A percentile compares a stretch with the other conserved stretches of the same genome.
Conservation (phyloP, 441 rosid species). For the Daphne laureola region DNA sequence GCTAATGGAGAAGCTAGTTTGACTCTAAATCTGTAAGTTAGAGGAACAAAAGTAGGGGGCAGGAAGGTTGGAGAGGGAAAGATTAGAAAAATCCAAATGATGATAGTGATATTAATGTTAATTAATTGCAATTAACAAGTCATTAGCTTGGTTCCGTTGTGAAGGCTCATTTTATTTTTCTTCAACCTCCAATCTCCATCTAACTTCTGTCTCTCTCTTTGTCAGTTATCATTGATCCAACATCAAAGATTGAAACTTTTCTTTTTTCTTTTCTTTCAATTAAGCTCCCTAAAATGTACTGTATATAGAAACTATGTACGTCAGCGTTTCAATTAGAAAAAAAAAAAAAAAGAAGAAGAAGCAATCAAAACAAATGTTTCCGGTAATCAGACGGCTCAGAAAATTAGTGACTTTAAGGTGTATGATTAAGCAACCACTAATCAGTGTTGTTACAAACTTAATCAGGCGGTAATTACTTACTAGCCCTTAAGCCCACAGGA, state of each 20-base stretch:
- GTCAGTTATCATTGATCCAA: slow-evolving; percentile 39
- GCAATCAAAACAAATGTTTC: too few species aligned
- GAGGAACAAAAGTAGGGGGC: slow-evolving; percentile 21
- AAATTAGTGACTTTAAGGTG: too few species aligned
- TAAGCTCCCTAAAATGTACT: too few species aligned
- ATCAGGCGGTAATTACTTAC: too few species aligned
- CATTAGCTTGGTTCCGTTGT: slow-evolving; percentile 16
- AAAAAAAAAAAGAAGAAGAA: too few species aligned
- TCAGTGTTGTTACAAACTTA: too few species aligned
- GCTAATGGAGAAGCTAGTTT: slow-evolving; percentile 29
- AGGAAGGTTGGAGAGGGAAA: slow-evolving; percentile 22
- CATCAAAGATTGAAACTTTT: slow-evolving; percentile 20
- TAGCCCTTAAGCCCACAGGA: too few species aligned
- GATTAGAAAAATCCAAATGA: slow-evolving; percentile 28
- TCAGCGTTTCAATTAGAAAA: too few species aligned
- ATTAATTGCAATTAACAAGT: slow-evolving; percentile 16
- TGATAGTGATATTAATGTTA: slow-evolving; percentile 19
- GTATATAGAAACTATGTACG: too few species aligned
- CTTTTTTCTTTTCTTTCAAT: too few species aligned
- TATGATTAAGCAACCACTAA: too few species aligned
- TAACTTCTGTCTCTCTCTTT: slow-evolving; percentile 40
- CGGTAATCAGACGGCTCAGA: too few species aligned
- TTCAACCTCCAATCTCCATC: slow-evolving; percentile 25
- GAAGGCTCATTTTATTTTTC: slow-evolving; percentile 7
- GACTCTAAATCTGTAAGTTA: slow-evolving; percentile 37